A percentile compares a stretch with the other conserved stretches of the same genome.
phyloP scores from a whole-genome alignment of 2,329 filamentous ascomycete species.

The Dothiorella sarmentorum region DNA sequence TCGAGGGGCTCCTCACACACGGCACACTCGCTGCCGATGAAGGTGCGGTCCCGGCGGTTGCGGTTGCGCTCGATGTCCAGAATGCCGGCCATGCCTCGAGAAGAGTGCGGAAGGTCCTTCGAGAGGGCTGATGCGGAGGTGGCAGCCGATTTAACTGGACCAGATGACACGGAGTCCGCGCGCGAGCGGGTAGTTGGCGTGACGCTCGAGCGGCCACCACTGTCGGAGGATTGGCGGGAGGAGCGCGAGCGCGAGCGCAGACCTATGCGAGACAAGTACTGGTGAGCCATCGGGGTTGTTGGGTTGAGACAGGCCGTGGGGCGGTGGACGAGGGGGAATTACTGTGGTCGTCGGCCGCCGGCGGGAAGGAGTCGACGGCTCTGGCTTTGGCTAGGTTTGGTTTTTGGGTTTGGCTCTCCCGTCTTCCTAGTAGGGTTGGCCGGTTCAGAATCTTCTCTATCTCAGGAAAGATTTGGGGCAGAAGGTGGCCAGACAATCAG shows the following conservation, averaged over 20 bases:
- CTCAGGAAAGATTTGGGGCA: constrained; percentile 3
- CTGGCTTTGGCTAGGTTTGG: constrained; percentile 9
- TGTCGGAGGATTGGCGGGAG: constrained; percentile 9
- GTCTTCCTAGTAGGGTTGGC: constrained; percentile 6
- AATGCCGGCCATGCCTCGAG: constrained; percentile 57
- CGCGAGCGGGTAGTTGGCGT: constrained; percentile 12
- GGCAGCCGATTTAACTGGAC: constrained; percentile 12
- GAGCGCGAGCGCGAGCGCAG: constrained; percentile 18
- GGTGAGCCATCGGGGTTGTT: constrained; percentile 18
- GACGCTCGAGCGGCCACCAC: constrained; percentile 3
- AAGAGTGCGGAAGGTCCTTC: constrained; percentile 21
- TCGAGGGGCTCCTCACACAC: constrained; percentile 96
- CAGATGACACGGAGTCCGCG: constrained; percentile 16
- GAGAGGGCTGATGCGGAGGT: constrained; percentile 7
- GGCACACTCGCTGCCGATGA: constrained; percentile 90
- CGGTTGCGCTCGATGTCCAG: constrained; percentile 75
- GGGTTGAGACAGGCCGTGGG: neutral
- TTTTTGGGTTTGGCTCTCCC: too few species aligned
- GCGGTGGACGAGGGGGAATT: constrained; percentile 9
- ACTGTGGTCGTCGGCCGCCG: constrained; percentile 3
- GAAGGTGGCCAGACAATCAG: constrained; percentile 7
- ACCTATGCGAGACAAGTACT: constrained; percentile 17
- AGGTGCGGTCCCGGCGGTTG: constrained; percentile 83
- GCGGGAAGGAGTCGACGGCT: neutral
- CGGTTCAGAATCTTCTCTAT: constrained; percentile 19